Evolutionary conservation across 495 filamentous ascomycete genomes (phyloP), one percentile per base, ranked within the genome.

Genomic region (Penicillium antarcticum): DNA sequence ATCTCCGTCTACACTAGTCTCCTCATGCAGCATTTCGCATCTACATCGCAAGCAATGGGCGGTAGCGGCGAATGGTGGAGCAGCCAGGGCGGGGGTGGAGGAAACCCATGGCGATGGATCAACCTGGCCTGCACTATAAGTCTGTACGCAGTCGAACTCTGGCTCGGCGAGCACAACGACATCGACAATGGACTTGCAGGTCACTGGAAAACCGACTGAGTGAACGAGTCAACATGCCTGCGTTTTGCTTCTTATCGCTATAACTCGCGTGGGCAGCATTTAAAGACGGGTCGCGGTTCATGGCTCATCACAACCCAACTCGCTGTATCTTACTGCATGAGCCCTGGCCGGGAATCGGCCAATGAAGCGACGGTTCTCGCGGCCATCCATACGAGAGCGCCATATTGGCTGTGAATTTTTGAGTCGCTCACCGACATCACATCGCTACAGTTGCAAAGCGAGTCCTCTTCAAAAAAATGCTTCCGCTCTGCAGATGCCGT

Each of bases 1-100:
- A 87, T 98, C 39, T 85, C 92, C 2, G 91, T 97, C 19, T 98
- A 98, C 64, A 98, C 94, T n/a, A 96, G 91, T 67, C 76, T 98
- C 12, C 66, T 98, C 24, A 87, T 98, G 78, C 92, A 97, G 68
- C 94, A 98, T 66, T 96, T 98, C 58, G 86, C 87, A 12, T 81
- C 82, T 4, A 82, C 83, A 8, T 90, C 79, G 40, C 67, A 73
- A 50, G 74, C 74, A 14, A 82, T 80, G 65, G 80, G 79, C 31
- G 79, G 71, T n/a, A 72, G 70, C 33, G 86, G 83, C 18, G 89
- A 92, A 53, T 95, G 89, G 82, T 96, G 89, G 89, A 91, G 82
- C 32, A 84, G 69, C 23, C 86, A 91, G 60, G 88, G 86, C 14
- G 85, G 87, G 48, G 82, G 84, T 12, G 91, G 89, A 9, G 87